Percentiles rank a stretch among this genome's conserved stretches.
phyloP scores from a whole-genome alignment of 768 basidiomycete species.

The Dioszegia aurantiaca region DNA sequence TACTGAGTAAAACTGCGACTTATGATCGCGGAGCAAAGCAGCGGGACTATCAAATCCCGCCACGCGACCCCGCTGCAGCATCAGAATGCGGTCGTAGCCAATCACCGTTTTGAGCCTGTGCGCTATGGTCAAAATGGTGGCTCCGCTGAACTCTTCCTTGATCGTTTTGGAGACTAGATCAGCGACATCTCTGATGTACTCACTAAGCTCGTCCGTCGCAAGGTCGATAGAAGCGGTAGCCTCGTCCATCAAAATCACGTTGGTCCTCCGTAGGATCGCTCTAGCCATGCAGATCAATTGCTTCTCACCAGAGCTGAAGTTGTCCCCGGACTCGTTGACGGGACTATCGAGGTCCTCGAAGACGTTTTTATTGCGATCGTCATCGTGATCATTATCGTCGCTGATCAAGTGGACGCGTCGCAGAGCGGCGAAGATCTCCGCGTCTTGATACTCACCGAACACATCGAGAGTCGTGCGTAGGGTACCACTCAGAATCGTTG shows the following conservation, averaged over 20 bases:
- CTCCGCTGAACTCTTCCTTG: constrained; percentile 62
- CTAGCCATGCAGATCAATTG: constrained; percentile 83
- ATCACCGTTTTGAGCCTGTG: constrained; percentile 77
- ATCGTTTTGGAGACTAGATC: constrained; percentile 49
- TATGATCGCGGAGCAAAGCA: constrained; percentile 41
- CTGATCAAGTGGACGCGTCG: constrained; percentile 51
- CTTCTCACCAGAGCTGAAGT: constrained; percentile 72
- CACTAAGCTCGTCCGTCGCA: constrained; percentile 78
- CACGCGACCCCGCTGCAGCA: constrained; percentile 70
- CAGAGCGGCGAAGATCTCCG: constrained; percentile 60
- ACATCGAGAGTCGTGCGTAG: constrained; percentile 77
- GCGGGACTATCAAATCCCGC: constrained; percentile 62
- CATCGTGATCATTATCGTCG: constrained; percentile 30
- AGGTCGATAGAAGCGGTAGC: constrained; percentile 68
- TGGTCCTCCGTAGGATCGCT: constrained; percentile 74
- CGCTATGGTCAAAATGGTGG: constrained; percentile 79
- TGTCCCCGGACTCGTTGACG: constrained; percentile 72
- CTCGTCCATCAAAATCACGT: constrained; percentile 80
- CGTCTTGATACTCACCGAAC: constrained; percentile 79
- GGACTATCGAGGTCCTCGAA: constrained; percentile 43
- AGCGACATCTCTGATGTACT: constrained; percentile 38
- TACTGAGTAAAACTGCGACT: constrained; percentile 48
- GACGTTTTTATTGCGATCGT: constrained; percentile 47
- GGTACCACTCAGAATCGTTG: constrained; percentile 79
- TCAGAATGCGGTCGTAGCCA: constrained; percentile 66